Conservation (phyloP, 352 stramenopile genomes). For the Globisporangium emineosum region DNA sequence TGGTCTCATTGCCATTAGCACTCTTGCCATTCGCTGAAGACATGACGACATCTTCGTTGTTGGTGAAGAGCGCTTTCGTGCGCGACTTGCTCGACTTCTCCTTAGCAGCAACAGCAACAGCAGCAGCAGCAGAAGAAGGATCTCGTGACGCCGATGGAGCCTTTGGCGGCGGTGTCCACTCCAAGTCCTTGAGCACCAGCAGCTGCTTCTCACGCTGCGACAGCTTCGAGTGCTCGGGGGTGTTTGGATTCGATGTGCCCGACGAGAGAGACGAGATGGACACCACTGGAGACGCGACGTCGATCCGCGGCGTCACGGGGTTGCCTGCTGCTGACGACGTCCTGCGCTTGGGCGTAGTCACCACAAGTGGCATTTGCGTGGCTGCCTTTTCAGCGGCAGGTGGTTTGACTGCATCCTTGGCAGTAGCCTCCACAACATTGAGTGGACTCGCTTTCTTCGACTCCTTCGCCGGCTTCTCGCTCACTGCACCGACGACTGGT, state of each 20-base stretch:
- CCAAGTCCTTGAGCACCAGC: conserved; percentile 43
- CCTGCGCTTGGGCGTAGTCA: conserved; percentile 39
- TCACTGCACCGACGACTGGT: neutral
- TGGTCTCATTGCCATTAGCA: neutral
- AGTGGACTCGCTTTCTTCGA: conserved; percentile 5
- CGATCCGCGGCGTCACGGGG: conserved; percentile 18
- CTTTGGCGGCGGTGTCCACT: conserved; percentile 45
- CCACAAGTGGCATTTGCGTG: conserved; percentile 5
- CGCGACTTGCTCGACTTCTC: conserved; percentile 13
- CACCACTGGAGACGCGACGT: conserved; percentile 58
- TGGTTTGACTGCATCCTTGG: neutral
- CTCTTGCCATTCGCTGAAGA: neutral
- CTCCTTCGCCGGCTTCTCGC: conserved; percentile 12
- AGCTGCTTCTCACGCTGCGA: conserved; percentile 37
- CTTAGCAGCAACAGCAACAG: neutral
- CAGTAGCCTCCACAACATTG: neutral
- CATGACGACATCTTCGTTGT: conserved; percentile 12
- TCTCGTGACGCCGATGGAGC: neutral
- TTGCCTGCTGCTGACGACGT: neutral
- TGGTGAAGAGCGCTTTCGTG: conserved; percentile 10
- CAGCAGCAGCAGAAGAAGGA: neutral
- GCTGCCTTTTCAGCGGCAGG: neutral
- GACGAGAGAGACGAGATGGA: conserved; percentile 65
- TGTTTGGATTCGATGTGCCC: conserved; percentile 62
- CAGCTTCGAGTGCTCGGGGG: conserved; percentile 39